Conservation (phyloP, 148 eudicot genomes). For the Chenopodium berlandieri region DNA sequence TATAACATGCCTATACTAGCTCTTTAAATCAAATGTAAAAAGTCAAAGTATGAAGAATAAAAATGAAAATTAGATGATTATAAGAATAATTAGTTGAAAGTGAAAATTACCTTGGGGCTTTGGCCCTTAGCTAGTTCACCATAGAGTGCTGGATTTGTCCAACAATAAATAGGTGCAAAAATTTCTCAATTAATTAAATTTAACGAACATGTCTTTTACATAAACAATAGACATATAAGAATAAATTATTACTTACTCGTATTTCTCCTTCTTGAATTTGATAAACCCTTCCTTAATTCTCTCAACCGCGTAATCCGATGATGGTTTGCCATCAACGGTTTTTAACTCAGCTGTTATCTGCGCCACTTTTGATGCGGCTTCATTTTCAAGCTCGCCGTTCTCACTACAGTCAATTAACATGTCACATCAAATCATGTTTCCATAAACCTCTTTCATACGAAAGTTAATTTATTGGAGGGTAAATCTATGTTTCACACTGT, state of each 20-base stretch:
- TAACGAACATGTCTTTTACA: background rate
- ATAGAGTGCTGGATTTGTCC: constrained; percentile 71
- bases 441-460: too few species aligned
- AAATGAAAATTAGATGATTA: too few species aligned
- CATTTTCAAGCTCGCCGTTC: constrained; percentile 73
- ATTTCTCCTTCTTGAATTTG: constrained; percentile 77
- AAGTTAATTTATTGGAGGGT: too few species aligned
- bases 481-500: too few species aligned
- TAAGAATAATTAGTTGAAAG: too few species aligned
- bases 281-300: constrained; percentile 73
- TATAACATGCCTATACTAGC: too few species aligned
- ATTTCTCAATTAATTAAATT: background rate
- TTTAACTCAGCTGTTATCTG: constrained; percentile 68
- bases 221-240: background rate
- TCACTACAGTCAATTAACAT: constrained; percentile 45
- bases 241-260: constrained; percentile 45
- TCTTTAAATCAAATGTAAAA: too few species aligned
- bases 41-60: too few species aligned
- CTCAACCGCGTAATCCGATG: constrained; percentile 45
- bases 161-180: constrained; percentile 22
- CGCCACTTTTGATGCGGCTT: constrained; percentile 67
- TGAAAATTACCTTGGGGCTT: constrained; percentile 66
- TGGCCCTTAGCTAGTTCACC: constrained; percentile 83
- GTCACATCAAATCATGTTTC: background rate
- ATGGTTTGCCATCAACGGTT: constrained; percentile 31